Base-by-base conservation (phyloP, 164 flowering plant genomes). In the Piper betle region DNA sequence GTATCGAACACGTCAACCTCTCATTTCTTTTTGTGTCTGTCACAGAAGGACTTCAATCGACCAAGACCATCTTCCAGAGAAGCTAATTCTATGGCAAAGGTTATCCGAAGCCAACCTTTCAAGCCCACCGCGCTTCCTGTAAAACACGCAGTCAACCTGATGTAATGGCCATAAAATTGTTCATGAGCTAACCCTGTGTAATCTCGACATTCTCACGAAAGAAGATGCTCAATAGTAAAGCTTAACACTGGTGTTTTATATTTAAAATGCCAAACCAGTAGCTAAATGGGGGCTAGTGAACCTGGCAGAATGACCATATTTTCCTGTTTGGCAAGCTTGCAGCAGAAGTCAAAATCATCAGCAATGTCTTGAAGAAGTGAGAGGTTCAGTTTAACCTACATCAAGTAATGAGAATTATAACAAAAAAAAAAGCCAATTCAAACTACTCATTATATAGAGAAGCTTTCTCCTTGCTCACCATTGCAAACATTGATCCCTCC, bases 291-390 rank as follows among this genome's bases (percentile, higher is more conserved):
- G 37, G 37, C 4, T 40, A 42, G n/a, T 69, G 68, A 53, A 89
- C 96, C 96, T 62, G 96, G 94, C 72, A 89, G 84, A 62, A 89
- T 59, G 52, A 89, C 74, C 7, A 86, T 82, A 48, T 82, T 80
- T 81, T 89, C 93, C 68, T 88, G 93, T 68, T 79, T 83, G 15
- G 85, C 89, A 64, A 89, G 71, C 76, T 84, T 85, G 74, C 81
- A 74, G 63, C 91, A 83, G 72, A 89, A 89, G 68, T 89, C 96
- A 38, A 85, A 74, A 68, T 89, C 96, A 65, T 89, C 91, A n/a
- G 62, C 74, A 18, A 89, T 79, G 43, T 79, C 88, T 65, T 79
- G 76, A 20, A 89, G 71, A 17, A 66, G 19, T 15, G 84, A 76
- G 33, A 80, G 65, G 68, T 86, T 71, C 57, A 86, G 70, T 69